Evolutionary conservation across 768 basidiomycete genomes (phyloP), one percentile per base, ranked within the genome.

Genomic region (Tricholoma flavovirens): DNA sequence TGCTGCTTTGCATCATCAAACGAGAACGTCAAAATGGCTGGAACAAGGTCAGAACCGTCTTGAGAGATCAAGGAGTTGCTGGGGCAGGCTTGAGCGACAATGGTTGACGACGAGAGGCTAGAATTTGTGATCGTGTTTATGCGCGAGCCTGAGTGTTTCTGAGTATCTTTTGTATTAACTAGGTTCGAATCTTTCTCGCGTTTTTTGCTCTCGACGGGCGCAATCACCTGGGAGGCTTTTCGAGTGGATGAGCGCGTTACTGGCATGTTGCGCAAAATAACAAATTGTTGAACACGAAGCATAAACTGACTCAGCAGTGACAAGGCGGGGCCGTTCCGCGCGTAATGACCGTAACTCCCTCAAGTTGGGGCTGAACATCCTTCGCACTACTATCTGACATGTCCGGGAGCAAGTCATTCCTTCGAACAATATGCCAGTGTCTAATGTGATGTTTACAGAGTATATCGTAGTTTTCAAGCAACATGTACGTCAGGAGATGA

Each of bases 1-100:
- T 95, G 90, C 12, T 72, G 53, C 65, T 85, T 90, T 1, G 90
- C 93, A 7, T 83, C 81, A 46, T 85, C 81, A 60, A 92, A 85
- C n/a, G 82, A 80, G 71, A 95, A 95, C 5, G 80, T 78, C 32
- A 94, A 78, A 7, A 78, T 71, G 1, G 89, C 84, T 4, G 91
- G 88, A 10, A 94, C 78, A 33, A 87, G 66, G 15, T 67, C 66
- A 24, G 66, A 60, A 19, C 65, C 64, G 49, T 63, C 57, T 53
- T 49, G 53, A 46, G 50, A 21, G 29, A 36, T 45, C 24, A 19
- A 56, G 35, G 50, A 35, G 53, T 51, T 55, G 52, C 45, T 15
- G 29, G 49, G 40, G 52, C 54, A 17, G 59, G 19, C 53, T 61
- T 56, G 30, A 53, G 42, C 19, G 51, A 22, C 35, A 58, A 22